Conservation (phyloP, 306 rosid genomes). For the Quercus mongolica region DNA sequence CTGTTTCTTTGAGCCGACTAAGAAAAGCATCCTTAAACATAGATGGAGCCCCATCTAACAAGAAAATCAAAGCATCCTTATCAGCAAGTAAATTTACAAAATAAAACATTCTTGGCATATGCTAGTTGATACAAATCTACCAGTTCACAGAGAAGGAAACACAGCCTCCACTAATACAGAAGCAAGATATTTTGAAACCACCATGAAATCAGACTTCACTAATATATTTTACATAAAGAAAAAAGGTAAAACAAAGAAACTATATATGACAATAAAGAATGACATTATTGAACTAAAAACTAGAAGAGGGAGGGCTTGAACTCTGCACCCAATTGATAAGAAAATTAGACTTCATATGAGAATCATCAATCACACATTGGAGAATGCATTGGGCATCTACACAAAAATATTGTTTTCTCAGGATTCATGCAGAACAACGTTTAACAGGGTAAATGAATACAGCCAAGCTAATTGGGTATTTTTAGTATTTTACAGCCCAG, state of each 20-base stretch:
- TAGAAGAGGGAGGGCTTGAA: neutral
- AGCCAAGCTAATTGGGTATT: neutral
- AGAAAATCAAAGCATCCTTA: conserved; percentile 23
- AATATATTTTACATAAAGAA: neutral
- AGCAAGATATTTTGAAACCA: neutral
- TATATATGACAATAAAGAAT: neutral
- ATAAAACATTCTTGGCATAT: neutral
- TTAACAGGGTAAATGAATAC: neutral
- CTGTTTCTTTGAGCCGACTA: conserved; percentile 69
- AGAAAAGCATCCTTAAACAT: conserved; percentile 64
- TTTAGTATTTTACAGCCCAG: neutral
- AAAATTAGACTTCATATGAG: neutral
- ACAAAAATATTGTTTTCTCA: neutral
- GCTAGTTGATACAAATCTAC: conserved; percentile 4
- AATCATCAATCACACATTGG: neutral
- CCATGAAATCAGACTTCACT: conserved; percentile 3
- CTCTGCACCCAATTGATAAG: neutral
- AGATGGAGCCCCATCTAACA: conserved; percentile 58
- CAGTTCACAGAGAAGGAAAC: neutral
- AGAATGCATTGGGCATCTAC: neutral
- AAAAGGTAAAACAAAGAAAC: neutral
- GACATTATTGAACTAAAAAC: neutral
- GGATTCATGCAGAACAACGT: neutral
- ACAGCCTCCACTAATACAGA: neutral
- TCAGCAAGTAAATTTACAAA: conserved; percentile 14